Evolutionary conservation across 225 moss, liverwort and hornwort species (phyloP).

Genomic region (Rhytidiadelphus loreus): DNA sequence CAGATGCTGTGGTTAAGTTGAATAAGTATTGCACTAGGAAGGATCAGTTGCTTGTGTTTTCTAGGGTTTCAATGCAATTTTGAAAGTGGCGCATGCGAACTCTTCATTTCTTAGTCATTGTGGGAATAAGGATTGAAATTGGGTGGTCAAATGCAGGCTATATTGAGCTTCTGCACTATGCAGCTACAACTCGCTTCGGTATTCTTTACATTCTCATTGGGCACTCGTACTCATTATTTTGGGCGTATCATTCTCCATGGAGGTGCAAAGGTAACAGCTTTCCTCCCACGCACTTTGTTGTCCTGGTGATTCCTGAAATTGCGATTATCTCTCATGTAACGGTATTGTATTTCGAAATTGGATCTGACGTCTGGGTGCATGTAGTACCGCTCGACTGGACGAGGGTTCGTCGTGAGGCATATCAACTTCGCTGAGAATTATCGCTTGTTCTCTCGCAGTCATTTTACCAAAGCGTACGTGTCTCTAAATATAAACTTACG

Average conservation of each 20-base stretch:
- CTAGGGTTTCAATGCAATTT: neutral
- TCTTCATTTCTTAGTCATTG: neutral
- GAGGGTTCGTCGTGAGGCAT: conserved; percentile 92
- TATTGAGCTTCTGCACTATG: conserved; percentile 77
- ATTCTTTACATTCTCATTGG: conserved; percentile 96
- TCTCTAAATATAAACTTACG: neutral
- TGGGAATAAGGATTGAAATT: neutral
- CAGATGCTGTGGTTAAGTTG: neutral
- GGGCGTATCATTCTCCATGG: conserved; percentile 91
- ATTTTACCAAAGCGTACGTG: conserved; percentile 89
- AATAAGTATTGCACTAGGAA: neutral
- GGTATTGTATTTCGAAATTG: neutral
- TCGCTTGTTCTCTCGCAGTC: conserved; percentile 87
- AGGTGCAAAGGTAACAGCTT: conserved; percentile 75
- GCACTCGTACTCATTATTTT: conserved; percentile 96
- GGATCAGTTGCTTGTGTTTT: neutral
- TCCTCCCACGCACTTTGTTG: neutral
- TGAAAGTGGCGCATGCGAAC: neutral
- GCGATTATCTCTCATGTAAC: neutral
- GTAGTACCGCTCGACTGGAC: conserved; percentile 90
- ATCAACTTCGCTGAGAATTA: conserved; percentile 98
- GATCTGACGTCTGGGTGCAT: neutral
- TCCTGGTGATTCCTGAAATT: neutral
- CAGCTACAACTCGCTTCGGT: conserved; percentile 85
- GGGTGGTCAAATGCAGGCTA: conserved; percentile 43